Evolutionary conservation across 768 basidiomycete species (phyloP).

Genomic region (Filobasidium wieringae): DNA sequence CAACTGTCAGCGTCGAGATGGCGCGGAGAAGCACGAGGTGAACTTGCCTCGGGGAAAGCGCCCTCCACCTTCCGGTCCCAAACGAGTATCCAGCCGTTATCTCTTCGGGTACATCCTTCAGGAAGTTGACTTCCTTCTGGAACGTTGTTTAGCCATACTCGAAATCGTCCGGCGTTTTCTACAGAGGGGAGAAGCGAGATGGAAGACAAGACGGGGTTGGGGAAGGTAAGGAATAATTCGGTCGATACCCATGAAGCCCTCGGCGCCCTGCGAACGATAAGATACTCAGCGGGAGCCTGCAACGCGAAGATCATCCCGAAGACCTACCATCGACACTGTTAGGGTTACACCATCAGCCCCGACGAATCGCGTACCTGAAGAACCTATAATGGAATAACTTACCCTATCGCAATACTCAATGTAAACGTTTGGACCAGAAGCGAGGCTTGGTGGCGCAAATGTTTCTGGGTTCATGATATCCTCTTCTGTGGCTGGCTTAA

Average conservation of each 20-base stretch:
- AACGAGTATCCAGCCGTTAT: constrained; percentile 31
- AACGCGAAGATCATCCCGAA: too few relatives aligned
- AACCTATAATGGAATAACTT: neutral
- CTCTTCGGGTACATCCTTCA: neutral
- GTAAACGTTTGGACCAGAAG: constrained; percentile 47
- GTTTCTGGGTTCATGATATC: constrained; percentile 24
- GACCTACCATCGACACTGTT: constrained; percentile 59
- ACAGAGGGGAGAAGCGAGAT: constrained; percentile 64
- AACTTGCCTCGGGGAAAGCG: constrained; percentile 82
- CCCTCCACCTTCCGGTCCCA: constrained; percentile 90
- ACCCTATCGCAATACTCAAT: constrained; percentile 84
- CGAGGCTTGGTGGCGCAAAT: constrained; percentile 17
- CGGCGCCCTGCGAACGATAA: constrained; percentile 59
- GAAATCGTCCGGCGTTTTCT: constrained; percentile 79
- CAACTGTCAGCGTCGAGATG: neutral
- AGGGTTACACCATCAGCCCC: too few relatives aligned
- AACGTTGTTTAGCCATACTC: constrained; percentile 60
- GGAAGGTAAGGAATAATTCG: constrained; percentile 81
- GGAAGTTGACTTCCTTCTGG: constrained; percentile 10
- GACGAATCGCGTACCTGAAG: too few relatives aligned
- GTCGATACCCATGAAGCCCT: constrained; percentile 89
- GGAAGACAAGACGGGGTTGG: constrained; percentile 56
- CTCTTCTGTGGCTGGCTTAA: constrained; percentile 1
- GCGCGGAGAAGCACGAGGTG: constrained; percentile 49
- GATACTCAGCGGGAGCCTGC: too few relatives aligned